Base-by-base conservation (phyloP, 2,329 filamentous ascomycete species). In the Colletotrichum tofieldiae region DNA sequence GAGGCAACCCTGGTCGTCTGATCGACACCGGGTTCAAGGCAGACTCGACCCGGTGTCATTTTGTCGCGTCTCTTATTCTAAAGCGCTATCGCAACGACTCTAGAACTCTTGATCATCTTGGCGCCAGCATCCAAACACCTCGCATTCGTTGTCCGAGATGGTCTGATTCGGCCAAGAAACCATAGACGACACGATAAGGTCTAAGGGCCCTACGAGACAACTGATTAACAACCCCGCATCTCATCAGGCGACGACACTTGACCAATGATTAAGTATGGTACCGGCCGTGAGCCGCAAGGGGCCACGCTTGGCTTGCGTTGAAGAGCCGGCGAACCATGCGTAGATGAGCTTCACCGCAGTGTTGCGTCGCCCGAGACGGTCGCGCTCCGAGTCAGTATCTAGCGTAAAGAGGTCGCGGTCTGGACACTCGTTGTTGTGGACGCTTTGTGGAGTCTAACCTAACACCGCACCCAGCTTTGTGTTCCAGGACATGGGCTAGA, bases 1-100 rank as follows among this genome's bases (percentile, higher is more conserved):
- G 35, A 49, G 56, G 45, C 45, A 16, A 14, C 37, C 55, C 56
- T 35, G 56, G 54, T 61, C 65, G 47, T 67, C 65, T 61, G 56
- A 67, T 67, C 37, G 45, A 45, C 56, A 5, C 45, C 20, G 20
- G 65, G 35, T 23, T 45, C 1, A 20, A 11, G 37, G 29, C 29
- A 2, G 23, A 20, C 20, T 3, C 41, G 20, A 29, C 9, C 26
- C 61, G 23, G 47, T 23, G 23, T 52, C 54, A 14, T 45, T 45
- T 61, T 54, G 61, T 61, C 45, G 45, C 9, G 23, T 1, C 18
- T 59, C 16, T 23, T 18, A 23, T 14, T n/a, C 29, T 29, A n/a
- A n/a, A 18, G 23, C 18, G 41, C n/a, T 12, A 4, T 39, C 20
- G 16, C 11, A 12, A 32, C 18, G 18, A 8, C 32, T 32, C 16